Evolutionary conservation across 331 rosid genomes (phyloP).

Genomic region (Acacia concinna): DNA sequence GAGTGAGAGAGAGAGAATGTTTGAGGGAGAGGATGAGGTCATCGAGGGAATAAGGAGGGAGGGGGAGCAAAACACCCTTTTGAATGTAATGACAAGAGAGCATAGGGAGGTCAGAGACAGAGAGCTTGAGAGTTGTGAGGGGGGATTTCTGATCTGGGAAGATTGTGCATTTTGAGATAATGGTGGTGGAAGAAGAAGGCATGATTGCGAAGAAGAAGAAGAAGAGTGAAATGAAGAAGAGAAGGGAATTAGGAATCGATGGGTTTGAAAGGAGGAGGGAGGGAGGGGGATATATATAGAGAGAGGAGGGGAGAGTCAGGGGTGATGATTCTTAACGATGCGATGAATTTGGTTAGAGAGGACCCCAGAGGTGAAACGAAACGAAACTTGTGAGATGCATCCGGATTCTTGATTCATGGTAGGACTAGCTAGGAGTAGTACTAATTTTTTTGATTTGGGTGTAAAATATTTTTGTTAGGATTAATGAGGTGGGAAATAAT

Average conservation of each 20-base stretch:
- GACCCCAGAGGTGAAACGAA: neutral
- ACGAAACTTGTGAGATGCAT: neutral
- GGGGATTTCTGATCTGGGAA: constrained; percentile 58
- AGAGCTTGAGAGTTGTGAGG: constrained; percentile 57
- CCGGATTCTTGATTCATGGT: neutral
- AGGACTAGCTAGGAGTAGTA: neutral
- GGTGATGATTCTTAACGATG: neutral
- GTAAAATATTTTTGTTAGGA: too few species aligned
- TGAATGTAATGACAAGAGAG: constrained; percentile 93
- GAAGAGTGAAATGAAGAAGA: neutral
- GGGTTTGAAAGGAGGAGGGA: neutral
- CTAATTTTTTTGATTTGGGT: neutral
- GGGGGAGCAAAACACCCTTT: constrained; percentile 63
- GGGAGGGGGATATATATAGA: neutral
- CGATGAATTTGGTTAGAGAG: neutral
- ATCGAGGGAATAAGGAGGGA: constrained; percentile 55
- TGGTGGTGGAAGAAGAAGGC: constrained; percentile 73
- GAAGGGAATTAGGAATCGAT: neutral
- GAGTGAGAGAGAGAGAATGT: constrained; percentile 58
- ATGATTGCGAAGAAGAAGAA: constrained; percentile 31
- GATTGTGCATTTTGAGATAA: constrained; percentile 64
- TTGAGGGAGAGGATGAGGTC: constrained; percentile 53
- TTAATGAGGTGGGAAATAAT: neutral
- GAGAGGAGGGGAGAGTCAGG: neutral
- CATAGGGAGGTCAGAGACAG: constrained; percentile 93